Evolutionary conservation across 2,329 filamentous ascomycete genomes (phyloP), one percentile per base, ranked within the genome.

Genomic region (Xylaria sp.): DNA sequence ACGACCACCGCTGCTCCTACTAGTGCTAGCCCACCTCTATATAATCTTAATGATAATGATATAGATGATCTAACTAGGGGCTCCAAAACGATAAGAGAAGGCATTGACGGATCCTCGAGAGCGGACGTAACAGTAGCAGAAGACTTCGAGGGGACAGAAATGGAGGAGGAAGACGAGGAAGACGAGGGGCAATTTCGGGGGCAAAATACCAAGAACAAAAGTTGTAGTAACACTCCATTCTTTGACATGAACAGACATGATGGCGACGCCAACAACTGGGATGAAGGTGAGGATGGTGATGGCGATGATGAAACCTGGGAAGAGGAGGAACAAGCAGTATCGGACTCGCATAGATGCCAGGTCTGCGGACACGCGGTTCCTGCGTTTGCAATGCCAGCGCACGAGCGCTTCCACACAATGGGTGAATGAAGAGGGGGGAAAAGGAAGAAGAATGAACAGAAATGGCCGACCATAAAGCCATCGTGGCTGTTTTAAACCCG

Each of bases 371-470:
- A 84, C 53, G 67, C 73, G 2, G 81, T 89, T 67, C 86, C 87
- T 3, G 53, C 73, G 0, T 90, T 89, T 74, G 87, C 87, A 5
- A 78, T 86, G 73, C 70, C 78, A 4, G 86, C 87, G 4, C 87
- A 90, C 71, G 72, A 77, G 40, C 78, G 84, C 23, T 86, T 82
- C 69, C 84, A 87, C 71, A 70, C 71, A 7, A 69, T 78, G 60
- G 75, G 69, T 12, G 71, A 70, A 50, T 75, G 72, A 64, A 19
- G 11, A n/a, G n/a, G n/a, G n/a, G n/a, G n/a, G n/a, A n/a, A n/a
- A n/a, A n/a, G n/a, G n/a, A n/a, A n/a, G n/a, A n/a, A n/a, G n/a
- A n/a, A n/a, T n/a, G n/a, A n/a, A n/a, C n/a, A n/a, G n/a, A n/a
- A n/a, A n/a, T n/a, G n/a, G n/a, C n/a, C n/a, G n/a, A n/a, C n/a